phyloP scores from a whole-genome alignment of 495 filamentous ascomycete species.

The Xylaria acuta region DNA sequence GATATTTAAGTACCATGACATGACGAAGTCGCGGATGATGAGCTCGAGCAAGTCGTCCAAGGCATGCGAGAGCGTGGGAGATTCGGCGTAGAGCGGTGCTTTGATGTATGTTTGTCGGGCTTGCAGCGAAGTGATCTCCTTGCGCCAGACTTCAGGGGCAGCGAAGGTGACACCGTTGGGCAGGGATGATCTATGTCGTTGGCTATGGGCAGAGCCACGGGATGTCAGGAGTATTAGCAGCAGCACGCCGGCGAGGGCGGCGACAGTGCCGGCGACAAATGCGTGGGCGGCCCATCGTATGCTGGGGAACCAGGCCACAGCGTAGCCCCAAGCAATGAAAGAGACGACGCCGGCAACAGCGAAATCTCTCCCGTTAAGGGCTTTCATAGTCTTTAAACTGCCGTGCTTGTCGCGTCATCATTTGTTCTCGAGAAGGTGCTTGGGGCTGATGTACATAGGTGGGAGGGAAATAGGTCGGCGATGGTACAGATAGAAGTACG shows the following conservation, averaged over 20 bases:
- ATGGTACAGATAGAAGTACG: background rate
- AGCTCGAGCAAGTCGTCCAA: conserved; percentile 81
- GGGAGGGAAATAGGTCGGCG: background rate
- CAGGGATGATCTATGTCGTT: conserved; percentile 44
- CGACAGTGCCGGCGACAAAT: conserved; percentile 68
- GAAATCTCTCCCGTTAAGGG: conserved; percentile 77
- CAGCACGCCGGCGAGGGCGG: conserved; percentile 58
- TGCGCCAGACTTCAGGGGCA: conserved; percentile 66
- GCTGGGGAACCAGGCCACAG: conserved; percentile 77
- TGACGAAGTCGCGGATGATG: conserved; percentile 83
- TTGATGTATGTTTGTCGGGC: conserved; percentile 56
- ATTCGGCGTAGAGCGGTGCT: conserved; percentile 75
- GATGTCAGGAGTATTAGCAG: conserved; percentile 68
- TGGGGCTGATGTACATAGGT: background rate
- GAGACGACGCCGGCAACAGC: conserved; percentile 69
- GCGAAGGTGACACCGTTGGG: conserved; percentile 67
- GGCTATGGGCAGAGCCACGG: conserved; percentile 53
- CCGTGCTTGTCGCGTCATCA: conserved; percentile 48
- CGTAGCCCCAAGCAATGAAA: conserved; percentile 87
- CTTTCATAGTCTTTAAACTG: conserved; percentile 64
- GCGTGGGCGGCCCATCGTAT: conserved; percentile 83
- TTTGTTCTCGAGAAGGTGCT: conserved; percentile 33
- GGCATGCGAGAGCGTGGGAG: conserved; percentile 77
- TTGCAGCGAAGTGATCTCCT: conserved; percentile 68
- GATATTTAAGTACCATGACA: conserved; percentile 87